These are phyloP conservation scores for Aureobasidium musti DNA, from an alignment of 2,329 filamentous ascomycete genomes.

Conservation along the genomic window DNA sequence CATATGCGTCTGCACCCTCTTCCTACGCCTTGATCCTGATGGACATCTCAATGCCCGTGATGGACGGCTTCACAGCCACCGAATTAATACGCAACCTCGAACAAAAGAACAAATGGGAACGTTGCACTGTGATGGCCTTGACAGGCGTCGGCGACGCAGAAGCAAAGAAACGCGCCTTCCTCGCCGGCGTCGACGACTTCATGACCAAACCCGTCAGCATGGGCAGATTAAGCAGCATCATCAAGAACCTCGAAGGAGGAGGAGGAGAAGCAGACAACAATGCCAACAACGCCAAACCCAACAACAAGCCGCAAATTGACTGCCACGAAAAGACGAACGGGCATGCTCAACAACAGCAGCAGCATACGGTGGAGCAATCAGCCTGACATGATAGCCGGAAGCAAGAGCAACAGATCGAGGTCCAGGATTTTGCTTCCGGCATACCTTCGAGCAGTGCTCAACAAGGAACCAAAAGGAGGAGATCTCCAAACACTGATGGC, in stretches of 20 bases:
- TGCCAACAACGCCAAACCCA: not conserved
- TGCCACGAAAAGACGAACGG: not conserved
- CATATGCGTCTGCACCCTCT: conserved; percentile 41
- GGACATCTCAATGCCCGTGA: conserved; percentile 45
- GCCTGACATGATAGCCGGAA: conserved; percentile 3
- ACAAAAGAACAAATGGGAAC: conserved; percentile 31
- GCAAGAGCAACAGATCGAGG: not conserved
- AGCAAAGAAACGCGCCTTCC: conserved; percentile 35
- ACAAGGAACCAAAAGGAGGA: not conserved
- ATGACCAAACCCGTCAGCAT: conserved; percentile 42
- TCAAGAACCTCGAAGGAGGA: conserved; percentile 13
- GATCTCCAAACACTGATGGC: not conserved
- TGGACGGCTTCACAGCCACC: conserved; percentile 41
- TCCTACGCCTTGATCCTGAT: conserved; percentile 53
- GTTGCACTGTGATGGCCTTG: conserved; percentile 37
- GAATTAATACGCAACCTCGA: conserved; percentile 38
- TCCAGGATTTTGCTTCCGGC: conserved; percentile 10
- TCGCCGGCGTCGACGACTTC: conserved; percentile 39
- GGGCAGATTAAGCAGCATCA: conserved; percentile 34
- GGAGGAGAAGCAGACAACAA: not conserved
- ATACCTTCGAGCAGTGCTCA: not conserved
- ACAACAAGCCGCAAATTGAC: not conserved
- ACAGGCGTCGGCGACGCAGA: conserved; percentile 41
- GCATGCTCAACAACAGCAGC: not conserved
- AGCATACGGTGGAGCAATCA: not conserved